Evolutionary conservation across 2,329 filamentous ascomycete genomes (phyloP), one percentile per base, ranked within the genome.

Genomic region (Rhytidhysteron rufulum): DNA sequence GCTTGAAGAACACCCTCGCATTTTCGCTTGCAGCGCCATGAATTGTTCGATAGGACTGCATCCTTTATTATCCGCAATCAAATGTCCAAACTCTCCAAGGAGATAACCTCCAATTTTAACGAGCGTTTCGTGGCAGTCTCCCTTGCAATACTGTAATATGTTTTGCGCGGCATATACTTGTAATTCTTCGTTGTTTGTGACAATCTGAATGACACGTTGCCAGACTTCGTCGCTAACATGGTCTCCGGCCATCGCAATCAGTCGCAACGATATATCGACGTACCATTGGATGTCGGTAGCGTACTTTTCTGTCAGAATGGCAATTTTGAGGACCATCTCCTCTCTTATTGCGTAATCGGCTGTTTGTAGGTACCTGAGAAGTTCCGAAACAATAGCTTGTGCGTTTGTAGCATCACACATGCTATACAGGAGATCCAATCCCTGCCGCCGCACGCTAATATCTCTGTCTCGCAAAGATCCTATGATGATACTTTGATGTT

Each of bases 201-300:
- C 90, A 54, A 98, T 97, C 65, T 98, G 93, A 48, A 95, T 96
- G 41, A 98, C 91, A 54, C 93, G 83, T 65, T 98, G 93, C 93
- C 93, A 98, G 15, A 98, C 93, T 68, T 98, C 93, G 49, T 98
- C 94, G 66, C 91, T 97, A 53, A 98, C 91, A 64, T 98, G 93
- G 58, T 98, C 93, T 51, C 93, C 93, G 3, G 94, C 93, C 81
- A 97, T 90, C 43, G 91, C 89, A 43, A 98, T 90, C 38, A 98
- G 78, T 41, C 91, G 83, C 51, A 98, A 75, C 9, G 93, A 95
- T 53, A 97, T 96, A 62, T 98, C 91, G 47, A 98, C 94, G 65
- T 98, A 98, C 93, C 93, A 98, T 70, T 97, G 91, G 16, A 95
- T 88, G 58, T 98, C 93, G 1, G 90, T 96, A 18, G 93, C 93